These are phyloP conservation scores for Vachellia pachyceras DNA, from an alignment of 306 rosid genomes.

Conservation along the genomic window DNA sequence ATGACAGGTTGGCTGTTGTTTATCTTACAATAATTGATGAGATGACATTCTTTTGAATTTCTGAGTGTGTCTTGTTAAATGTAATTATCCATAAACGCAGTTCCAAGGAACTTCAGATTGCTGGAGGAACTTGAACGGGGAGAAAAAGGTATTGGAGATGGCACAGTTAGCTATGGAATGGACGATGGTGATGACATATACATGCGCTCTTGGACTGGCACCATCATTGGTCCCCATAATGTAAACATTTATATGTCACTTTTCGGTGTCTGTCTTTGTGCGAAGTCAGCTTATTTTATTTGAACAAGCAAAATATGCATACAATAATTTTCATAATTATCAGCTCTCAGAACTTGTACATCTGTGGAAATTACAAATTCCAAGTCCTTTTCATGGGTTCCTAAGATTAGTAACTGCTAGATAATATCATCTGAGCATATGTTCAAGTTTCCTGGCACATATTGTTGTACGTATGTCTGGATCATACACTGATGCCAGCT, in stretches of 20 bases:
- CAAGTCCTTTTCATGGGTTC: neutral
- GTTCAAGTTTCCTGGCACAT: constrained; percentile 7
- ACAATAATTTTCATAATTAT: constrained; percentile 2
- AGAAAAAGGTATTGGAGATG: constrained; percentile 92
- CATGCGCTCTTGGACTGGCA: constrained; percentile 95
- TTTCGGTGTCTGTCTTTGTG: neutral
- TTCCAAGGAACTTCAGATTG: constrained; percentile 99
- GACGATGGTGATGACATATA: constrained; percentile 99
- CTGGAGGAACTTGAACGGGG: constrained; percentile 99
- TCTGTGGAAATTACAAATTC: constrained; percentile 19
- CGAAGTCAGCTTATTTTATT: constrained; percentile 3
- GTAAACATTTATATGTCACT: constrained; percentile 49
- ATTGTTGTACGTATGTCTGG: neutral
- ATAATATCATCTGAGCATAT: constrained; percentile 8
- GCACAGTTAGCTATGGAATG: constrained; percentile 97
- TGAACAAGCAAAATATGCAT: constrained; percentile 1
- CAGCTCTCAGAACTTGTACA: neutral
- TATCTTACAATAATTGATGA: neutral
- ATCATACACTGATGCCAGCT: neutral
- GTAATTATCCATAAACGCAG: constrained; percentile 54
- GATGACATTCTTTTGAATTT: neutral
- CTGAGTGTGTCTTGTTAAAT: constrained; percentile 22
- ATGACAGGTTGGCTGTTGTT: neutral
- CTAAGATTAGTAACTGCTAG: neutral
- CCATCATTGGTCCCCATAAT: constrained; percentile 98